Evolutionary conservation across 1,139 yeast genomes (phyloP).

Genomic region (Torulaspora pretoriensis): DNA sequence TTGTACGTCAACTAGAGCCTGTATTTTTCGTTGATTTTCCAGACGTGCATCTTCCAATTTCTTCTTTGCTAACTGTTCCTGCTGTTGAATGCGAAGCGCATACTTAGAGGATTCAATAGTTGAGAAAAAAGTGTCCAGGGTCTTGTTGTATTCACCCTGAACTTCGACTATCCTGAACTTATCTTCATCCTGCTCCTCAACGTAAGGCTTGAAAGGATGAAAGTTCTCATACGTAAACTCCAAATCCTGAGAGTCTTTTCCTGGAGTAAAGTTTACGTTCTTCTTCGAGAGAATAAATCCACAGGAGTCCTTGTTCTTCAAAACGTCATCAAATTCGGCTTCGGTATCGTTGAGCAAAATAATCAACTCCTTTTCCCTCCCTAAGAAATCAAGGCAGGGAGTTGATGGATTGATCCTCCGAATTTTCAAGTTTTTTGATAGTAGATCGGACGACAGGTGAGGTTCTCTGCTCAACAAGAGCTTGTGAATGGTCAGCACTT

Average conservation of each 20-base stretch:
- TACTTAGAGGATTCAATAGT: conserved; percentile 78
- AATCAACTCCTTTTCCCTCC: conserved; percentile 34
- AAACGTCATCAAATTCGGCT: conserved; percentile 34
- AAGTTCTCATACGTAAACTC: conserved; percentile 71
- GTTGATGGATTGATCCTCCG: conserved; percentile 45
- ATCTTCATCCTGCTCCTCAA: conserved; percentile 37
- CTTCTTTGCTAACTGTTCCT: conserved; percentile 68
- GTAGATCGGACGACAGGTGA: conserved; percentile 72
- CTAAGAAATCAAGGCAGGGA: conserved; percentile 40
- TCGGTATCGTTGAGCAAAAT: conserved; percentile 51
- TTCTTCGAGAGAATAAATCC: conserved; percentile 69
- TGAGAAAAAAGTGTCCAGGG: conserved; percentile 81
- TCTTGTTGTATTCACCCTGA: conserved; percentile 62
- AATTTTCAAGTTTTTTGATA: conserved; percentile 52
- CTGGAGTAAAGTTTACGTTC: conserved; percentile 47
- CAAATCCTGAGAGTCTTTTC: conserved; percentile 39
- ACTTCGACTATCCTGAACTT: conserved; percentile 40
- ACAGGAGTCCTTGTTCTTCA: conserved; percentile 26
- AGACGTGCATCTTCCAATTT: conserved; percentile 68
- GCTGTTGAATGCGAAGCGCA: conserved; percentile 67
- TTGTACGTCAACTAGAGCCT: conserved; percentile 62
- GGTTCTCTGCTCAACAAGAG: conserved; percentile 64
- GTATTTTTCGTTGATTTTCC: conserved; percentile 70
- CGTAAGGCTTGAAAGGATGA: conserved; percentile 72
- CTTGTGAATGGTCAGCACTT: conserved; percentile 63